Evolutionary conservation across 2,329 filamentous ascomycete genomes (phyloP), one percentile per base, ranked within the genome.

Genomic region (Leptodontidium sp.): DNA sequence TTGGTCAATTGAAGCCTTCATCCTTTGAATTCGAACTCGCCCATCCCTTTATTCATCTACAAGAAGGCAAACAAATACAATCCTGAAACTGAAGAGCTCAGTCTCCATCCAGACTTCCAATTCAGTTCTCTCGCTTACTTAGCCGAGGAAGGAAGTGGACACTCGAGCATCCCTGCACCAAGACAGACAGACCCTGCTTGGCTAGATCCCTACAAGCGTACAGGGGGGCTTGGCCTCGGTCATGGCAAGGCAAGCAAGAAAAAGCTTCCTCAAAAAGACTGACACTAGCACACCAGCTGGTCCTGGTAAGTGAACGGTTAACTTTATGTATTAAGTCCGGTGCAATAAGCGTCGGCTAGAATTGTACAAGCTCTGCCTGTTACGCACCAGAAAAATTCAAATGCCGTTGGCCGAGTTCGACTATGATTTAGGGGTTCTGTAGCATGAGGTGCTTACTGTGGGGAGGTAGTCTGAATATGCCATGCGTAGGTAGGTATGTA

Each of bases 181-280:
- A 21, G 21, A 21, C 38, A 47, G 26, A 26, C 38, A 47, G 32
- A 43, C 40, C 45, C 59, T 38, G 59, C 53, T 32, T 45, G 14
- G 21, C 58, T 14, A 47, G 58, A 58, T 4, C 58, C 24, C 24
- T 17, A 38, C 38, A 61, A 43, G 21, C 26, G 57, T 21, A 12
- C 24, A 61, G 29, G 38, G 21, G 45, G 24, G 15, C 43, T 49
- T 32, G 59, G 59, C 59, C n/a, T 62, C 59, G 59, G 59, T 62
- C 59, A 50, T 62, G 43, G 59, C 8, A 15, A 9, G 38, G 38
- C 29, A 32, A 4, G 29, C 38, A 12, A 53, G 21, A 26, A 21
- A 47, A 47, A 62, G 45, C 26, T 62, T 62, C 40, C 43, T 32
- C 26, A n/a, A 49, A 35, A n/a, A 45, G 59, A 62, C 40, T 62